A percentile compares a stretch with the other conserved stretches of the same genome.
phyloP scores from a whole-genome alignment of 352 stramenopile genomes.

The Phytophthora macrochlamydospora region DNA sequence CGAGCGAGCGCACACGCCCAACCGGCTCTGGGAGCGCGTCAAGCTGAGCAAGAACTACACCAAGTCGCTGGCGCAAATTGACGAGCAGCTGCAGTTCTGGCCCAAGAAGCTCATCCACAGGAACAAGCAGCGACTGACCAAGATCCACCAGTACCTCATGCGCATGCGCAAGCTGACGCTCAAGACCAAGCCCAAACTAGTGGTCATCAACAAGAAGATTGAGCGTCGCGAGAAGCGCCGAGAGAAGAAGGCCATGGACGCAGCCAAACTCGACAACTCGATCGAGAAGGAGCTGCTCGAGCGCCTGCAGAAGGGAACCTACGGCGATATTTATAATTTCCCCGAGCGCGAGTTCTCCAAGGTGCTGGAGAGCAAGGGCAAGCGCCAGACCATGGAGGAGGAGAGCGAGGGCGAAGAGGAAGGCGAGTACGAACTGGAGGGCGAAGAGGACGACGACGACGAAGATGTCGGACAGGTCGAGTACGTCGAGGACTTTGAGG shows the following conservation, averaged over 20 bases:
- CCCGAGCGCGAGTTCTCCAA: conserved; percentile 92
- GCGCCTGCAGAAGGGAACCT: conserved; percentile 96
- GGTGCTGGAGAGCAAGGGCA: conserved; percentile 77
- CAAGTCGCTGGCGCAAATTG: conserved; percentile 94
- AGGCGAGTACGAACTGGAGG: conserved; percentile 56
- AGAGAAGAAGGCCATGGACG: conserved; percentile 97
- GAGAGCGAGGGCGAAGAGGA: conserved; percentile 84
- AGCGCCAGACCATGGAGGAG: conserved; percentile 93
- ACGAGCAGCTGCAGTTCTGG: conserved; percentile 98
- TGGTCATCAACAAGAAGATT: conserved; percentile 96
- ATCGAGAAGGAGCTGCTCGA: conserved; percentile 99
- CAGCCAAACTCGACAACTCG: conserved; percentile 93
- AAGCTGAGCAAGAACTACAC: conserved; percentile 97
- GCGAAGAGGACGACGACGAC: conserved; percentile 60
- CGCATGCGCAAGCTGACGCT: conserved; percentile 98
- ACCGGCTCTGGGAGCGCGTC: conserved; percentile 99
- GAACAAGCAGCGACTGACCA: conserved; percentile 99
- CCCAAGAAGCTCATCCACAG: conserved; percentile 98
- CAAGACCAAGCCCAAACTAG: conserved; percentile 94
- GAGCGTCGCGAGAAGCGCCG: conserved; percentile 94
- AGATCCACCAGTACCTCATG: conserved; percentile 99
- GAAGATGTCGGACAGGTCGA: conserved; percentile 63
- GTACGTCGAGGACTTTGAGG: conserved; percentile 90
- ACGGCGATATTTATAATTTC: conserved; percentile 99
- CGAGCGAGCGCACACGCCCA: conserved; percentile 98